Percentiles rank a stretch among this genome's conserved stretches.
Conservation (phyloP, 2,329 filamentous ascomycete species). For the Colletotrichum horii region DNA sequence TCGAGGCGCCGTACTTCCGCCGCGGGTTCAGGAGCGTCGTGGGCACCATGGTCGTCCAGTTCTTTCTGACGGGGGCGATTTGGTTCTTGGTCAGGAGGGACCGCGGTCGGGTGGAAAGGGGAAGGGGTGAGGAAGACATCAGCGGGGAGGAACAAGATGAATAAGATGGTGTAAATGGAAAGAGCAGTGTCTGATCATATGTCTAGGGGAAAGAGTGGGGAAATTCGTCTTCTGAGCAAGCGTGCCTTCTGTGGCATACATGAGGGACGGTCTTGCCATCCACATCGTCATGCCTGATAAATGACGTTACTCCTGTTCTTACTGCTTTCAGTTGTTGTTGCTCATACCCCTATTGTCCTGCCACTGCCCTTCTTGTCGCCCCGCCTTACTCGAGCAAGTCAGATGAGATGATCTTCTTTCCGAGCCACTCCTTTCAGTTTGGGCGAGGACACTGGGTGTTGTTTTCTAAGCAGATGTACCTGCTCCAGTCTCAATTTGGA, state of each 20-base stretch:
- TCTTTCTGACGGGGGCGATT: slow-evolving; percentile 22
- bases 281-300: not conserved
- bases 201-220: not conserved
- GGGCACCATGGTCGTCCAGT: slow-evolving; percentile 35
- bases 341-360: too few species aligned
- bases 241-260: not conserved
- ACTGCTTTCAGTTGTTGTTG: not conserved
- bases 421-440: too few species aligned
- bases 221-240: not conserved
- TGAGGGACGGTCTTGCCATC: not conserved
- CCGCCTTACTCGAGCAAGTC: too few species aligned
- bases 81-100: slow-evolving; percentile 7
- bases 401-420: too few species aligned
- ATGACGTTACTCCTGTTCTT: not conserved
- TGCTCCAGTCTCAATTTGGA: not conserved
- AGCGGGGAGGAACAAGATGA: not conserved
- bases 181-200: not conserved
- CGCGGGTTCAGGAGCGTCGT: slow-evolving; percentile 34
- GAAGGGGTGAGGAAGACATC: not conserved
- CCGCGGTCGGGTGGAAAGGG: not conserved
- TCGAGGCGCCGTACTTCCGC: slow-evolving; percentile 37
- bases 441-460: too few species aligned
- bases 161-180: not conserved
- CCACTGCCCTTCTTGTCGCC: too few species aligned
- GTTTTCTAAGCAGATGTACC: not conserved